Percentiles rank a stretch among this genome's conserved stretches.
phyloP scores from a whole-genome alignment of 371 early-diverging fungal species.

The Enterocytospora artemiae region DNA sequence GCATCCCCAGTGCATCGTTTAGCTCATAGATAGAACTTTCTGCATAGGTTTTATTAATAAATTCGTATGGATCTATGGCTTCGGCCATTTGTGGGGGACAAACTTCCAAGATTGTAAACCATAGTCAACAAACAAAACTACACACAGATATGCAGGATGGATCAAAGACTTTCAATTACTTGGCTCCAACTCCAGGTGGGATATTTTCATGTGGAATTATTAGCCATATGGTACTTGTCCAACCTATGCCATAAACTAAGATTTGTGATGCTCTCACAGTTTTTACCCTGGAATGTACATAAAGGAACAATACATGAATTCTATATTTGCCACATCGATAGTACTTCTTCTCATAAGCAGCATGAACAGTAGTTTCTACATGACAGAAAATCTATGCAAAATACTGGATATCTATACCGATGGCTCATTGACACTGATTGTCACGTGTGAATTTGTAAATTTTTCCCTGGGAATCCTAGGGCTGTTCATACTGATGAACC shows the following conservation, averaged over 20 bases:
- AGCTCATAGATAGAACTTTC: constrained; percentile 38
- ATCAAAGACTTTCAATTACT: too few relatives aligned
- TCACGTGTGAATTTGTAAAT: constrained; percentile 12
- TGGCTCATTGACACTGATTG: not conserved
- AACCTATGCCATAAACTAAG: not conserved
- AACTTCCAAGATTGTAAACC: too few relatives aligned
- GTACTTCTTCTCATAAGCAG: not conserved
- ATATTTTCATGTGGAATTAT: not conserved
- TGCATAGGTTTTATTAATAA: constrained; percentile 41
- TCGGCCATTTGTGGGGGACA: too few relatives aligned
- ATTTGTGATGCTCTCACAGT: not conserved
- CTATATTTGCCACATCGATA: not conserved
- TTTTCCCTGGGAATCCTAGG: constrained; percentile 5
- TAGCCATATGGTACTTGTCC: not conserved
- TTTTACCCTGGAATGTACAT: too few relatives aligned
- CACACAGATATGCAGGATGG: too few relatives aligned
- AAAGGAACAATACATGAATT: not conserved
- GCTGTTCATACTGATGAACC: constrained; percentile 8
- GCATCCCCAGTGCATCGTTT: constrained; percentile 33
- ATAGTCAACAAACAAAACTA: too few relatives aligned
- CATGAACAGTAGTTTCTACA: constrained; percentile 2
- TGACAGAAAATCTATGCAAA: not conserved
- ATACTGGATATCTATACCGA: not conserved
- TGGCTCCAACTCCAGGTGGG: too few relatives aligned
- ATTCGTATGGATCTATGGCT: constrained; percentile 5